Base-by-base conservation (phyloP, 2,329 filamentous ascomycete species). In the Juglanconis sp. region DNA sequence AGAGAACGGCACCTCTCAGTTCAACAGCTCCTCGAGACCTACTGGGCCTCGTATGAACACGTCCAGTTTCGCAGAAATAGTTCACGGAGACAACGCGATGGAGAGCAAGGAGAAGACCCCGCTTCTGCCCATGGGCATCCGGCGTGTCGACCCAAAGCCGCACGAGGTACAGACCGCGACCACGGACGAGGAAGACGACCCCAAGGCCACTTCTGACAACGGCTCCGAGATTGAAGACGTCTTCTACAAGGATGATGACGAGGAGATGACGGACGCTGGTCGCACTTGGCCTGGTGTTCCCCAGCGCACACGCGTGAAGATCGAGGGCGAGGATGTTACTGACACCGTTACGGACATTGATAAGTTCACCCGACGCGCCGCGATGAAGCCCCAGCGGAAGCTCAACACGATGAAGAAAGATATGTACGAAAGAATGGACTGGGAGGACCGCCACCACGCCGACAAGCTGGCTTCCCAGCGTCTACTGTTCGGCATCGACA, bases 151-250 rank as follows among this genome's bases (percentile, higher is more conserved):
- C 64, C 80, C 83, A 65, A 80, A 83, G 68, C 80, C 84, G 15
- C 51, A 56, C 13, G 74, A 79, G n/a, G 71, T 83, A 35, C 75
- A 80, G 56, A 79, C 85, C 52, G 79, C 82, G 10, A 84, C 81
- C 0, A 80, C 81, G n/a, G 82, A 81, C 42, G 83, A 86, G 65
- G 74, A 85, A 11, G 80, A 84, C 64, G 75, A 78, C 47, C 77
- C 80, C 58, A 77, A 79, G 38, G 77, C 77, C 44, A 4, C 67
- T 59, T 60, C 68, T 51, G 68, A 66, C 66, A 53, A 70, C n/a
- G 65, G 52, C 62, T 65, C 55, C 4, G 71, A 72, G 35, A 73
- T 74, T 42, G 76, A 75, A 17, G 66, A 65, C 10, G 50, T 60
- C 4, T 61, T 62, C 52, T 48, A 53, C 38, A 62, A 59, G 24